A percentile compares a stretch with the other conserved stretches of the same genome.
phyloP scores from a whole-genome alignment of 1,139 yeast species.

The Sugiyamaella japonica region DNA sequence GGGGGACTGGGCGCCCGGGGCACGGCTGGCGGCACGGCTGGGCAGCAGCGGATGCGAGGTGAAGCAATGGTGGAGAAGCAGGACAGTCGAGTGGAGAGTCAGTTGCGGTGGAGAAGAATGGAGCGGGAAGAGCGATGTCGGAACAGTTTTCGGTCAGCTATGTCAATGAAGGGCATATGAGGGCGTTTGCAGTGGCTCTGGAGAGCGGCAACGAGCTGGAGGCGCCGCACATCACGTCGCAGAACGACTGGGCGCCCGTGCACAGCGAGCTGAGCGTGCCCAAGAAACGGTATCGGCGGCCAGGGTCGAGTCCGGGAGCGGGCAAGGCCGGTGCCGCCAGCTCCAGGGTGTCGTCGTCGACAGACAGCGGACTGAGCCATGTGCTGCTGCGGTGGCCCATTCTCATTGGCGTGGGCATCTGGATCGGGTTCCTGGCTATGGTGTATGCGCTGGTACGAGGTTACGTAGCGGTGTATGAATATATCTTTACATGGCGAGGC shows the following conservation, averaged over 20 bases:
- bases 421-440: conserved; percentile 55
- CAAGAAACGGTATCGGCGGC: conserved; percentile 16
- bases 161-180: conserved; percentile 36
- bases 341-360: too few species aligned
- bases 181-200: conserved; percentile 5
- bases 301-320: background rate
- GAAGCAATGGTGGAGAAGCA: too few species aligned
- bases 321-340: too few species aligned
- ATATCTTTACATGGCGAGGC: conserved; percentile 55
- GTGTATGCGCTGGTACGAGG: conserved; percentile 56
- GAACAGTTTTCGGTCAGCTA: conserved; percentile 33
- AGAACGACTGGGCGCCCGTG: conserved; percentile 70
- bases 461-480: conserved; percentile 66
- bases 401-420: conserved; percentile 50
- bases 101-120: too few species aligned
- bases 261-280: conserved; percentile 32
- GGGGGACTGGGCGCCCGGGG: too few species aligned
- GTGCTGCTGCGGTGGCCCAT: conserved; percentile 66
- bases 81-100: too few species aligned
- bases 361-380: conserved; percentile 51
- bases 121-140: conserved; percentile 4
- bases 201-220: conserved; percentile 21
- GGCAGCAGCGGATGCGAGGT: too few species aligned
- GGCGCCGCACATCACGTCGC: conserved; percentile 50
- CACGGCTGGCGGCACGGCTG: too few species aligned